Evolutionary conservation across 1,284 basidiomycete species (phyloP), one percentile per base, ranked within the genome.

Genomic region (Sanghuangporus weigelae): DNA sequence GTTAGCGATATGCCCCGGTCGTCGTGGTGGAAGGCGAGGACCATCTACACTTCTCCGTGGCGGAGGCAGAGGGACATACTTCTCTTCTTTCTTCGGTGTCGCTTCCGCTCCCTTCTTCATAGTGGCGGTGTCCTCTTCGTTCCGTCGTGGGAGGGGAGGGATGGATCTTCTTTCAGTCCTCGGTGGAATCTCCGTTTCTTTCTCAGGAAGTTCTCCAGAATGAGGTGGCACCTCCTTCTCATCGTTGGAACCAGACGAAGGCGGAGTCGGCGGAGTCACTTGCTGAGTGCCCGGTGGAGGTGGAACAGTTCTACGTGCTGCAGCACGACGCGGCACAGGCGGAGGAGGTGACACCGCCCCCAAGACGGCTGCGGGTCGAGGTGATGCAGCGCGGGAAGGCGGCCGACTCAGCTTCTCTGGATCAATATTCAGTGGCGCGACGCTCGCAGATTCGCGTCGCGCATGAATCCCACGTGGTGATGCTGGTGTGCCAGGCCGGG

Each of bases 321-420:
- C 80, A 0, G 84, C 84, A 57, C 84, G 73, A 51, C 83, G 75
- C 0, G 85, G 85, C 19, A 87, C 68, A 3, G 85, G 85, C 0
- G 85, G 84, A 16, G 84, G 81, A 0, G 72, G 73, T 31, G 73
- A 72, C 7, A n/a, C 19, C 12, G 8, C 49, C 2, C 67, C 64
- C 14, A 39, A 14, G 11, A 35, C 62, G 8, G 66, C 14, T 14
- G 56, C 65, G 38, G 68, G 63, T 21, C 71, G 68, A 57, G 76
- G 73, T 4, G 76, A 73, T 11, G 70, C 67, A 38, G 71, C 68
- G 6, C 72, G 70, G 12, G 71, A 71, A 7, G 71, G 59, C 6
- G 62, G 60, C 14, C 50, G 44, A 19, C 59, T 54, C 12, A 65
- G 56, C 44, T 14, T 50, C 46, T 57, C 48, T 4, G 61, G 16